These are phyloP conservation scores for Patellifolia procumbens DNA, from an alignment of 179 eudicot species.

Conservation along the genomic window DNA sequence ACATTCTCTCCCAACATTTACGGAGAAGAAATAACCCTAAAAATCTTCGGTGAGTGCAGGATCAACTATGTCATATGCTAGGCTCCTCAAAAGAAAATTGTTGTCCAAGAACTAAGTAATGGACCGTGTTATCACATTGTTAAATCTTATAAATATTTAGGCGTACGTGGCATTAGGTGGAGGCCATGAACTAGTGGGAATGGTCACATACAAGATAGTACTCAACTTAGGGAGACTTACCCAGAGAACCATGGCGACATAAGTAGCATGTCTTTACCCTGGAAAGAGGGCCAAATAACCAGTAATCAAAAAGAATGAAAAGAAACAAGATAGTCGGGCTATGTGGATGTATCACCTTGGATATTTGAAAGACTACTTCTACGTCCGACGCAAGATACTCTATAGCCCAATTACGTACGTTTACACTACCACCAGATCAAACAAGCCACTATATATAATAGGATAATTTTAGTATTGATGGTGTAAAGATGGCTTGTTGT, in stretches of 20 bases:
- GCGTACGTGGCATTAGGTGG: neutral
- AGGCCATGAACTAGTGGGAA: neutral
- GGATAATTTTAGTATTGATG: neutral
- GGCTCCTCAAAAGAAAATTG: neutral
- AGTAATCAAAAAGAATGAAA: conserved; percentile 5
- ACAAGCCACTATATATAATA: neutral
- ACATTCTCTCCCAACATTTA: conserved; percentile 4
- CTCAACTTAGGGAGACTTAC: conserved; percentile 17
- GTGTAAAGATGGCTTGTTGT: neutral
- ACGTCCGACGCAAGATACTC: neutral
- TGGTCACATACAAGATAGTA: neutral
- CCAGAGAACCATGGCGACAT: conserved; percentile 15
- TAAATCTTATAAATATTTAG: neutral
- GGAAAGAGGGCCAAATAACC: conserved; percentile 21
- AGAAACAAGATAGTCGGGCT: neutral
- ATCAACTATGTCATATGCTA: neutral
- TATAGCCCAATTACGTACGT: neutral
- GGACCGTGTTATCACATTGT: neutral
- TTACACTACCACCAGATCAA: conserved; percentile 2
- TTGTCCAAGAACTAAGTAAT: neutral
- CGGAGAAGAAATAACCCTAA: neutral
- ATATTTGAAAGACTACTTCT: neutral
- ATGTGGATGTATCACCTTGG: neutral
- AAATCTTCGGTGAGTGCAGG: neutral
- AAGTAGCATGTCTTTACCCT: conserved; percentile 17